Evolutionary conservation across 169 alveolate genomes (phyloP).

Genomic region (Perkinsus olseni): DNA sequence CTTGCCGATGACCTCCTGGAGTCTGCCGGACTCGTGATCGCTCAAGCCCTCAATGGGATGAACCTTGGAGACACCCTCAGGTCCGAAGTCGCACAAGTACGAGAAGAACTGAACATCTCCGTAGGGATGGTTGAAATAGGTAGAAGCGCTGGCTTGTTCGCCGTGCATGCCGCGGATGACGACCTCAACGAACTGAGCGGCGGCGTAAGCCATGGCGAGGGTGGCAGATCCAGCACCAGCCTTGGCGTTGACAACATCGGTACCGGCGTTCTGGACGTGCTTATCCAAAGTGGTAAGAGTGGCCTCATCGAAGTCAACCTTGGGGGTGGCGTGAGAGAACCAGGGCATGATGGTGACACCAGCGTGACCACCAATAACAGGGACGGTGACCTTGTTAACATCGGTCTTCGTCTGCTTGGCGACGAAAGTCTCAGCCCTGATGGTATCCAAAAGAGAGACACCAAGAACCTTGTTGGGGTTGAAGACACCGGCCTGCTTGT

Average conservation of each 20-base stretch:
- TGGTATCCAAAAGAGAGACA: slow-evolving; percentile 40
- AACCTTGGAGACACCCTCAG: neutral
- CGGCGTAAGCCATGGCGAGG: slow-evolving; percentile 14
- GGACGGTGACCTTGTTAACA: slow-evolving; percentile 13
- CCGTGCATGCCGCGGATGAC: slow-evolving; percentile 1
- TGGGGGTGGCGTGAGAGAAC: slow-evolving; percentile 21
- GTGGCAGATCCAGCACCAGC: slow-evolving; percentile 16
- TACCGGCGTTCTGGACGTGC: slow-evolving; percentile 29
- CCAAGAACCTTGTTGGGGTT: slow-evolving; percentile 39
- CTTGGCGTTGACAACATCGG: slow-evolving; percentile 21
- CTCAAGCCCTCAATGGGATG: neutral
- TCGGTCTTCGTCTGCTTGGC: slow-evolving; percentile 30
- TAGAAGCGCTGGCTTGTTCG: slow-evolving; percentile 11
- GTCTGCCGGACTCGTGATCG: neutral
- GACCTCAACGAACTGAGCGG: neutral
- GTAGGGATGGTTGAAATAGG: slow-evolving; percentile 18
- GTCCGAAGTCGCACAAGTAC: neutral
- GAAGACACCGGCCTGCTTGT: slow-evolving; percentile 31
- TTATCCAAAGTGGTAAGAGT: slow-evolving; percentile 15
- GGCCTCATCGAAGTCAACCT: slow-evolving; percentile 1
- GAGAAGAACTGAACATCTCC: slow-evolving; percentile 8
- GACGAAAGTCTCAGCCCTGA: slow-evolving; percentile 40
- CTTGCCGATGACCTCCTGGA: neutral
- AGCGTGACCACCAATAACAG: slow-evolving; percentile 50
- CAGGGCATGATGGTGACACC: slow-evolving; percentile 12